These are phyloP conservation scores for Grosmannia penicillata DNA, from an alignment of 2,329 filamentous ascomycete genomes.

Conservation along the genomic window DNA sequence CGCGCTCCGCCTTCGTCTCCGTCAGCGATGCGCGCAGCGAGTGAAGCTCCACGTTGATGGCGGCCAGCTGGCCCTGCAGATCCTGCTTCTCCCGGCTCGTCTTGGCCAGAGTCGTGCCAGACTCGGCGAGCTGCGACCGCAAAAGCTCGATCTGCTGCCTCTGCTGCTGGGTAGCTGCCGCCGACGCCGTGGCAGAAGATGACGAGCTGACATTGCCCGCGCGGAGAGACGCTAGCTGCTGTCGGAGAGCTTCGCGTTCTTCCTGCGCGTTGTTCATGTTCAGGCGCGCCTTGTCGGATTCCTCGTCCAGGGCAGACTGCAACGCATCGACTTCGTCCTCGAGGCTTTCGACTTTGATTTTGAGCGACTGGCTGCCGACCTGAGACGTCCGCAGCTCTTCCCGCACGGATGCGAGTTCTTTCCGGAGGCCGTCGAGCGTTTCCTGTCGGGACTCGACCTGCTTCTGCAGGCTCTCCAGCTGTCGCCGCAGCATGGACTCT, in stretches of 20 bases:
- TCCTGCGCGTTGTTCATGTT: slow-evolving; percentile 29
- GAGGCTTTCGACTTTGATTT: slow-evolving; percentile 50
- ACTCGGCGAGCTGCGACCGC: slow-evolving; percentile 41
- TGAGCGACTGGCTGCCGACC: slow-evolving; percentile 44
- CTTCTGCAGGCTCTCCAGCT: slow-evolving; percentile 59
- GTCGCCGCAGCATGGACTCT: slow-evolving; percentile 53
- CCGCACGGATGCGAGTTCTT: slow-evolving; percentile 48
- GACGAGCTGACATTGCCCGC: not conserved
- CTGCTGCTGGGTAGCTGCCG: slow-evolving; percentile 14
- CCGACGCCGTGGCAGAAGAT: not conserved
- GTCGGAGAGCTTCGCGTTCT: slow-evolving; percentile 27
- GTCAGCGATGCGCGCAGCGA: slow-evolving; percentile 39
- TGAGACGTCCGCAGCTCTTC: slow-evolving; percentile 58
- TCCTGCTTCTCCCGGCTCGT: slow-evolving; percentile 44
- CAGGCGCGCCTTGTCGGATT: slow-evolving; percentile 41
- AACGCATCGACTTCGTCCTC: slow-evolving; percentile 68
- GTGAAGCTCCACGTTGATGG: slow-evolving; percentile 44
- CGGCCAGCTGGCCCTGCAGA: slow-evolving; percentile 48
- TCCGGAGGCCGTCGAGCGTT: slow-evolving; percentile 49
- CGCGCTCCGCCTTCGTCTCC: slow-evolving; percentile 48
- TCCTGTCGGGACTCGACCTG: slow-evolving; percentile 54
- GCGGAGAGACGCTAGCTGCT: slow-evolving; percentile 25
- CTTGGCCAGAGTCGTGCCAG: slow-evolving; percentile 40
- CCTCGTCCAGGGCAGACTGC: slow-evolving; percentile 49
- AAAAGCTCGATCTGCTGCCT: slow-evolving; percentile 33